Conservation (phyloP, 2,329 filamentous ascomycete species). For the Metarhizium album region DNA sequence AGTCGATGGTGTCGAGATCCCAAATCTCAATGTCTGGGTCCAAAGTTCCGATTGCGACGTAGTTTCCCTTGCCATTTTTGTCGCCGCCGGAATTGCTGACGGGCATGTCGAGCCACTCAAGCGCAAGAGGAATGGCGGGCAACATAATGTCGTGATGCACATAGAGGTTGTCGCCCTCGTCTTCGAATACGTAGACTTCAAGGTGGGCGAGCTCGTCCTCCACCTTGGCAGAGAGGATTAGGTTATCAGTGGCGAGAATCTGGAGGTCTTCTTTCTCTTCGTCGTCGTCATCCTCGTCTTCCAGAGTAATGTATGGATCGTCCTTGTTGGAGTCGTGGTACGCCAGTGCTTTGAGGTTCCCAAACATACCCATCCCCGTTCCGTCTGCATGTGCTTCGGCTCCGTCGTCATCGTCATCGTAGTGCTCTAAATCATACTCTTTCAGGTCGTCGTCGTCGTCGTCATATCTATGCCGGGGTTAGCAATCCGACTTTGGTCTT, state of each 20-base stretch:
- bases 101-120: slow-evolving; percentile 93
- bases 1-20: slow-evolving; percentile 92
- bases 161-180: slow-evolving; percentile 89
- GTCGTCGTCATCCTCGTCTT: slow-evolving; percentile 64
- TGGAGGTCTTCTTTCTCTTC: slow-evolving; percentile 91
- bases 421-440: slow-evolving; percentile 93
- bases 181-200: slow-evolving; percentile 96
- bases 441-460: slow-evolving; percentile 85
- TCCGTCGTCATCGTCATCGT: slow-evolving; percentile 69
- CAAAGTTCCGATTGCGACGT: slow-evolving; percentile 91
- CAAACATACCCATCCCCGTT: slow-evolving; percentile 82
- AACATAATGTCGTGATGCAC: slow-evolving; percentile 99
- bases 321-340: slow-evolving; percentile 93
- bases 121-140: slow-evolving; percentile 85
- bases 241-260: slow-evolving; percentile 83
- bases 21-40: slow-evolving; percentile 98
- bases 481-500: slow-evolving; percentile 5
- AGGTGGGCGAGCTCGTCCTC: slow-evolving; percentile 96
- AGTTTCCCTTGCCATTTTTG: slow-evolving; percentile 67
- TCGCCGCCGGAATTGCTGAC: slow-evolving; percentile 58
- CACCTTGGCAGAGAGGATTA: slow-evolving; percentile 83
- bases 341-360: slow-evolving; percentile 83
- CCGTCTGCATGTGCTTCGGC: slow-evolving; percentile 33
- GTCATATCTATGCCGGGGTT: slow-evolving; percentile 35
- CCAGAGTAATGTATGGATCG: slow-evolving; percentile 91